phyloP scores from a whole-genome alignment of 2,329 filamentous ascomycete genomes.

The Fusarium camptoceras region DNA sequence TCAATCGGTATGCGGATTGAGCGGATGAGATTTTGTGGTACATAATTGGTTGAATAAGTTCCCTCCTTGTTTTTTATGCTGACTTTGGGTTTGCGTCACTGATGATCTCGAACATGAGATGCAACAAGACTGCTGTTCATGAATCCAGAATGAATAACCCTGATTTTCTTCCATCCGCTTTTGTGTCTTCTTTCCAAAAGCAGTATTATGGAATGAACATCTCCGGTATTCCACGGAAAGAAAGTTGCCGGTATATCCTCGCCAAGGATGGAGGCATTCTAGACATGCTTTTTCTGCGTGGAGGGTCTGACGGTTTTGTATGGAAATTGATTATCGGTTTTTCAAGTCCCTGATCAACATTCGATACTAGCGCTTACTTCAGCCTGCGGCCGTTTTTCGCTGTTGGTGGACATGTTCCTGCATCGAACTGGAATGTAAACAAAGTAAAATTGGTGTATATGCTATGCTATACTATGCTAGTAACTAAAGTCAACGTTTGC shows the following conservation, averaged over 20 bases:
- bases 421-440: neutral
- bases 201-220: neutral
- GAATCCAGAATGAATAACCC: neutral
- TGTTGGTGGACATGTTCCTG: neutral
- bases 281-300: neutral
- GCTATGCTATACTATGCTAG: slow-evolving; percentile 47
- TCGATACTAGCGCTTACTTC: neutral
- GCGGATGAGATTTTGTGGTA: neutral
- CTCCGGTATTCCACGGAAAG: neutral
- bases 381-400: neutral
- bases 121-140: neutral
- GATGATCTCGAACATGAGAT: neutral
- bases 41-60: neutral
- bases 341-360: neutral
- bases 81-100: neutral
- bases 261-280: neutral
- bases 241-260: neutral
- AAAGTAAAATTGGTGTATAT: neutral
- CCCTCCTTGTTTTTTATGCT: too few relatives aligned
- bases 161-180: neutral
- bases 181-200: neutral
- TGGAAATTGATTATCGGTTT: neutral
- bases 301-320: neutral
- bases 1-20: neutral
- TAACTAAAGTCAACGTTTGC: slow-evolving; percentile 73